Base-by-base conservation (phyloP, 805 yeast genomes). In the Lachancea thermotolerans region DNA sequence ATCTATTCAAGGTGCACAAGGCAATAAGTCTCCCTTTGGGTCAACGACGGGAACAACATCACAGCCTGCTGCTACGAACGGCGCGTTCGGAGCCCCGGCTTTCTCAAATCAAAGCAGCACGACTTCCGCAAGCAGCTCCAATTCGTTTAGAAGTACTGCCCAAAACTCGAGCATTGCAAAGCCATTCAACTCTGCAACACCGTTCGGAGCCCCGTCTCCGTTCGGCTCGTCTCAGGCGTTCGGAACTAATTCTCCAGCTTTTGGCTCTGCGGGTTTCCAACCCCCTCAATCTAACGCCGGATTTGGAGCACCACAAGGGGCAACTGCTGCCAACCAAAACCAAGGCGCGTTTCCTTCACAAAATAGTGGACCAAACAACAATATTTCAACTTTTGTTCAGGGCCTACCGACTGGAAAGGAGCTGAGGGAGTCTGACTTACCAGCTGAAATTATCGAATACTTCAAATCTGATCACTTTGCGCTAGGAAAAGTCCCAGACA, bases 401-500 rank as follows among this genome's bases (percentile, higher is more conserved):
- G 71, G 70, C 30, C 51, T 49, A 2, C 55, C 58, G 10, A 51
- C 46, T 4, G 60, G 65, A 35, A 60, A 58, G 4, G 64, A 59
- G 18, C 56, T 56, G 16, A 47, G 39, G 10, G 54, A 63, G 4
- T 68, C 64, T 0, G 76, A 73, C 3, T 52, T 80, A 2, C 65
- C 74, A 39, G 74, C 72, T 4, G 65, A 56, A 2, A 69, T 79
- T 0, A 39, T 68, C 9, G 67, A 64, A 5, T 72, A 73, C 17
- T 87, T 85, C 58, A 58, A 70, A 49, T 68, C 75, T 1, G 52
- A 56, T 0, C 43, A 48, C 4, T 85, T 85, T 51, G 57, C 62
- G n/a, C 54, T 84, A 29, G 91, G 90, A 0, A 62, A 65, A 21
- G 77, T 85, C 2, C 95, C 95, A 0, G 91, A 83, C 47, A 54